A percentile compares a stretch with the other conserved stretches of the same genome.
Evolutionary conservation across 805 yeast genomes (phyloP).

Genomic region (Nakazawaea ernobii): DNA sequence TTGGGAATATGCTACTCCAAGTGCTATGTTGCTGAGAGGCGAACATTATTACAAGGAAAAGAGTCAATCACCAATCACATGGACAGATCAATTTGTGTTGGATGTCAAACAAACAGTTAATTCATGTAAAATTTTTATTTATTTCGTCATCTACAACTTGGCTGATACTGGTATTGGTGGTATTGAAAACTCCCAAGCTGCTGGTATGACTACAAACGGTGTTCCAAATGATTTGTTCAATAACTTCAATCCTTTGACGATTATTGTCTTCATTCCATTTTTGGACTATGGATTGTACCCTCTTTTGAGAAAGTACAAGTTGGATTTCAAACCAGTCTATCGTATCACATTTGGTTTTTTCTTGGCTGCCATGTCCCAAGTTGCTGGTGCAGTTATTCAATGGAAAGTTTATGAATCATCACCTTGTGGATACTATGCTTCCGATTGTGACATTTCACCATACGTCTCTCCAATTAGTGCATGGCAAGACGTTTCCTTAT

Average conservation of each 20-base stretch:
- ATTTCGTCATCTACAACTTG: conserved; percentile 30
- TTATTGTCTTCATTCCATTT: conserved; percentile 45
- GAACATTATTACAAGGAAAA: conserved; percentile 24
- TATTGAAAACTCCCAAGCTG: conserved; percentile 46
- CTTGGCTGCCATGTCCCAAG: conserved; percentile 40
- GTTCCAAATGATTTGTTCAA: conserved; percentile 53
- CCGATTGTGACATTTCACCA: conserved; percentile 17
- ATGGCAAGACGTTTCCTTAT: conserved; percentile 19
- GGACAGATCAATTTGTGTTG: conserved; percentile 40
- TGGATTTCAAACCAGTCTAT: conserved; percentile 38
- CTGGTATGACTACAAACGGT: conserved; percentile 44
- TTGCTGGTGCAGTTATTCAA: conserved; percentile 46
- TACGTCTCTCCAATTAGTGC: conserved; percentile 22
- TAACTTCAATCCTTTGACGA: conserved; percentile 50
- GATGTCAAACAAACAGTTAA: conserved; percentile 38
- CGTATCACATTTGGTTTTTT: conserved; percentile 43
- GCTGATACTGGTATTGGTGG: conserved; percentile 46
- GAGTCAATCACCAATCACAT: conserved; percentile 25
- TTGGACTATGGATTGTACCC: conserved; percentile 46
- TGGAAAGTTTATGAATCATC: conserved; percentile 39
- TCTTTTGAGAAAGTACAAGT: conserved; percentile 32
- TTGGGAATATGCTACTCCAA: conserved; percentile 46
- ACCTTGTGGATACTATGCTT: conserved; percentile 42
- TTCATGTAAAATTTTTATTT: conserved; percentile 40
- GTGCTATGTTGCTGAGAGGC: conserved; percentile 38